Conservation (phyloP, 139 green algal genomes). For the Limnomonas spitsbergensis region DNA sequence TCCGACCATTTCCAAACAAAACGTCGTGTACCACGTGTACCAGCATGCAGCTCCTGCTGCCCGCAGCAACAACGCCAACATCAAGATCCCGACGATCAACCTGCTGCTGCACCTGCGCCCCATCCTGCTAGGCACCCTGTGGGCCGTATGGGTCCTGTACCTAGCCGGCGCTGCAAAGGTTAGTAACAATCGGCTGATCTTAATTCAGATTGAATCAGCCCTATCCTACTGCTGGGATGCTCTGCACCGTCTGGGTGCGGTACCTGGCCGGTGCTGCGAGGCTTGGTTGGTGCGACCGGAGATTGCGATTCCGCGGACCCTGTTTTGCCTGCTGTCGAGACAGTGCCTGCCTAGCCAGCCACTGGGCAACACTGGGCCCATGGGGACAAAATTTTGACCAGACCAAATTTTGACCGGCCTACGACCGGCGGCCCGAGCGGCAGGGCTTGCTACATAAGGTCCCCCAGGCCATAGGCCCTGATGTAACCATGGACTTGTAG, state of each 20-base stretch:
- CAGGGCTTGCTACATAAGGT: no score
- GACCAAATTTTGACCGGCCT: no score
- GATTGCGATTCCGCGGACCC: not conserved
- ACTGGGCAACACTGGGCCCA: no score
- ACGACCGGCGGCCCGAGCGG: no score
- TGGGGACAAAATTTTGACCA: no score
- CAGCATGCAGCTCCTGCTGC: not conserved
- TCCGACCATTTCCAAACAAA: not conserved
- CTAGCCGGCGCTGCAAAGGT: not conserved
- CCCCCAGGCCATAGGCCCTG: no score
- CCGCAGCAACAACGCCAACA: not conserved
- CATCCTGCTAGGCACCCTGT: not conserved
- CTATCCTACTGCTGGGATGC: not conserved
- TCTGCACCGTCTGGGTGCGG: not conserved
- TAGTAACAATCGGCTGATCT: no score
- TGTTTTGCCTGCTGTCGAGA: not conserved
- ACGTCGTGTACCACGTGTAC: not conserved
- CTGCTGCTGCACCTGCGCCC: not conserved
- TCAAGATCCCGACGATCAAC: not conserved
- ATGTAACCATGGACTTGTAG: no score
- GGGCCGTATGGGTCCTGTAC: not conserved
- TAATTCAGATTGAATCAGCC: not conserved
- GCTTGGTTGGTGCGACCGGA: not conserved
- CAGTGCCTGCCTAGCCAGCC: not conserved
- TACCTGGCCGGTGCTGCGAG: no score